Evolutionary conservation across 441 rosid genomes (phyloP).

Genomic region (Eutrema salsugineum): DNA sequence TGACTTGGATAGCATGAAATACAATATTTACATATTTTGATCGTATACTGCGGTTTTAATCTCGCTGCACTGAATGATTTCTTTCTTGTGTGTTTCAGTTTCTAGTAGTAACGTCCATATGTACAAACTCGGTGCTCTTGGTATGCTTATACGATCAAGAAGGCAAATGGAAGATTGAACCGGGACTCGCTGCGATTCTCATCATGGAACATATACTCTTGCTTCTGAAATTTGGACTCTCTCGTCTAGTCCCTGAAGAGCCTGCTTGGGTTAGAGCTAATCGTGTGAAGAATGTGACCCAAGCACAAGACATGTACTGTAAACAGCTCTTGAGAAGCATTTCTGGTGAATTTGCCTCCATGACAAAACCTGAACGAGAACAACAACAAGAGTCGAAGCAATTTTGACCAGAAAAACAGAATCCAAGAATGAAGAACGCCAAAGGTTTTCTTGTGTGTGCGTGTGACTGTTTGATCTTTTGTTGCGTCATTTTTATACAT

Average conservation of each 20-base stretch:
- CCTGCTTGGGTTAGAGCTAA: constrained; percentile 93
- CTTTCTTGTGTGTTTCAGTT: constrained; percentile 41
- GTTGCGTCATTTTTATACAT: neutral
- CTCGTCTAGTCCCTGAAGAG: constrained; percentile 88
- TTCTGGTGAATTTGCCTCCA: constrained; percentile 26
- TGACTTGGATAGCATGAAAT: neutral
- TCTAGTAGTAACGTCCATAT: constrained; percentile 85
- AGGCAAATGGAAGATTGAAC: constrained; percentile 91
- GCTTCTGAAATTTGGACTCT: constrained; percentile 76
- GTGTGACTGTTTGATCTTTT: constrained; percentile 4
- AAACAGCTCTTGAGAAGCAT: constrained; percentile 70
- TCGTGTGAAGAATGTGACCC: constrained; percentile 62
- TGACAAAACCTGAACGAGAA: constrained; percentile 21
- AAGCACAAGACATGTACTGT: constrained; percentile 73
- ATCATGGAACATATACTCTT: constrained; percentile 76
- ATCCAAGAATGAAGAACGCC: neutral
- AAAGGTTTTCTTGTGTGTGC: neutral
- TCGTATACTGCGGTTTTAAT: neutral
- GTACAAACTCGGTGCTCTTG: constrained; percentile 86
- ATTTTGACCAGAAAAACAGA: neutral
- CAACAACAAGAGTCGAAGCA: constrained; percentile 6
- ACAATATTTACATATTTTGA: neutral
- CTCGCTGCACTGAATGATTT: neutral
- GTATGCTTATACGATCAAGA: constrained; percentile 88
- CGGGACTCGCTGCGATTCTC: constrained; percentile 86